Evolutionary conservation across 192 early-diverging fungal genomes (phyloP).

Genomic region (Coemansia sp.): DNA sequence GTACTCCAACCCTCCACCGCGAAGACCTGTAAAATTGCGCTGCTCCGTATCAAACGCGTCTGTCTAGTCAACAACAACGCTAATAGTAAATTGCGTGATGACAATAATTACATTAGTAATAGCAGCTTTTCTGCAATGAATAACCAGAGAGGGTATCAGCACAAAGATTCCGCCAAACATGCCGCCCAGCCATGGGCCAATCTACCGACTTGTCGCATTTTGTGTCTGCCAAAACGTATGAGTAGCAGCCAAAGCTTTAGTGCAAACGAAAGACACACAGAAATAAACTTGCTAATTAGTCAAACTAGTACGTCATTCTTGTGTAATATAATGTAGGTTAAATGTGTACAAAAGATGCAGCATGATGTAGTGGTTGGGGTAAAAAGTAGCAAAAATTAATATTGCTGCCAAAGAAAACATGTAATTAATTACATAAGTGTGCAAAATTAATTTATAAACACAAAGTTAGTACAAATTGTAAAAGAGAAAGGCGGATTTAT

Average conservation of each 20-base stretch:
- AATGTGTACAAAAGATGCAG: too few relatives aligned
- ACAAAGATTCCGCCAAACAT: conserved; percentile 52
- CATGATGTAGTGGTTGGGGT: too few relatives aligned
- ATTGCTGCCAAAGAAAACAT: too few relatives aligned
- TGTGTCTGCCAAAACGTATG: conserved; percentile 50
- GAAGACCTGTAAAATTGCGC: conserved; percentile 31
- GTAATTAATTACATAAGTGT: too few relatives aligned
- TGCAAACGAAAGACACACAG: conserved; percentile 45
- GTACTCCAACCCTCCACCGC: conserved; percentile 42
- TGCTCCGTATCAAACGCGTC: conserved; percentile 31
- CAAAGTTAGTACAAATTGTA: too few relatives aligned
- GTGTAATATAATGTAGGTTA: too few relatives aligned
- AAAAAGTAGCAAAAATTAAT: too few relatives aligned
- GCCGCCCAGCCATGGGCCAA: conserved; percentile 48
- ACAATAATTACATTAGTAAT: conserved; percentile 54
- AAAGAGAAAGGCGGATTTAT: too few relatives aligned
- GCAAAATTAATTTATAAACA: too few relatives aligned
- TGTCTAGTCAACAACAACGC: conserved; percentile 39
- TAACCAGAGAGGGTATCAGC: conserved; percentile 44
- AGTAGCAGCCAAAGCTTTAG: conserved; percentile 53
- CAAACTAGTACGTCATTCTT: too few relatives aligned
- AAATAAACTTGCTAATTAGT: background rate
- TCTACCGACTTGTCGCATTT: conserved; percentile 44
- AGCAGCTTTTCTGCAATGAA: conserved; percentile 47
- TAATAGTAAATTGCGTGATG: conserved; percentile 47